Evolutionary conservation across 2,329 filamentous ascomycete species (phyloP), one percentile per base, ranked within the genome.

Genomic region (Ceratocystis alfenasii): DNA sequence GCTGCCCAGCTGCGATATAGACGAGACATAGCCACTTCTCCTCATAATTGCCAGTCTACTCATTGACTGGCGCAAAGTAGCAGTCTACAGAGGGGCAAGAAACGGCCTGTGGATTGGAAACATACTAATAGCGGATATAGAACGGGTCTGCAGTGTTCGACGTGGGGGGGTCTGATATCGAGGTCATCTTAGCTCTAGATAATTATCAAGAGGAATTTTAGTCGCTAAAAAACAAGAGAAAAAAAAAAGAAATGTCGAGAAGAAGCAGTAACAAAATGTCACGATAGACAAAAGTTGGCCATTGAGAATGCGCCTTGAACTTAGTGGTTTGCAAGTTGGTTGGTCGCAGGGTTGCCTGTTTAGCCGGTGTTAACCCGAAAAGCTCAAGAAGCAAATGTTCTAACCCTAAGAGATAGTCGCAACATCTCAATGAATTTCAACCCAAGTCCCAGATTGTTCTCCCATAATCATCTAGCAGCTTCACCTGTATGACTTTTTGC

Each of bases 111-210:
- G 3, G 7, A 7, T 53, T 30, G 28, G 25, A 20, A 57, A 75
- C 88, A 75, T 84, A 96, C 93, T 99, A 99, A 81, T 99, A 99
- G 72, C 94, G 87, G 70, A 99, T 79, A 74, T 99, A 99, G 75
- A 99, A 97, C 6, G 88, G 87, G 72, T 96, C 92, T 20, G 66
- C 66, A 25, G 66, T 65, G 61, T 65, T 67, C 28, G 63, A 46
- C 8, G 59, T 57, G 25, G 53, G 28, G 15, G 53, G 53, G 5
- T 57, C 20, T 15, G 10, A 7, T 30, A 22, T 17, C 28, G 53
- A 57, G 12, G 53, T 5, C 53, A 65, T 53, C 25, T 53, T 55
- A 8, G 48, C 28, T 17, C 28, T 48, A 20, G 15, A 20, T 12
- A 64, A 33, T n/a, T 10, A 3, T 1, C 17, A 15, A 12, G 3